Percentiles rank a stretch among this genome's conserved stretches.
Evolutionary conservation across 352 stramenopile species (phyloP).

Genomic region (Phytophthora crassamura): DNA sequence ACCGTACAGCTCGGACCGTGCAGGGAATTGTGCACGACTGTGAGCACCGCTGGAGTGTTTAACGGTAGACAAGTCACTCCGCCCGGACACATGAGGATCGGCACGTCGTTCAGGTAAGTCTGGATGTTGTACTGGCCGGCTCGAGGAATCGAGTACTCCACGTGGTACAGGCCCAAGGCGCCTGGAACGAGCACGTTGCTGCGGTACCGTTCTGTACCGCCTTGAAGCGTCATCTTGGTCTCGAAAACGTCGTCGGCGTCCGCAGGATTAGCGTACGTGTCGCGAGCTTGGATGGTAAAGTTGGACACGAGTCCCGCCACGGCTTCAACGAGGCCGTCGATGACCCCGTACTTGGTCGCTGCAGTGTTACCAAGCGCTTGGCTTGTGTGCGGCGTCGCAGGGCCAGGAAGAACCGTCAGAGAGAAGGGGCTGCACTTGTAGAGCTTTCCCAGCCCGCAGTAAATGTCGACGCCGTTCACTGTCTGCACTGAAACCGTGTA

Average conservation of each 20-base stretch:
- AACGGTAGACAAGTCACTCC: constrained; percentile 56
- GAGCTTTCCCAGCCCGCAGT: constrained; percentile 91
- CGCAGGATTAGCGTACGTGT: constrained; percentile 92
- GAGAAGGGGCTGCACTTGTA: constrained; percentile 96
- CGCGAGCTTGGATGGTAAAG: constrained; percentile 96
- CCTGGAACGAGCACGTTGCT: constrained; percentile 69
- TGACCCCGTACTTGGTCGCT: constrained; percentile 57
- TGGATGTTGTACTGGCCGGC: constrained; percentile 89
- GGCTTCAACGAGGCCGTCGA: constrained; percentile 92
- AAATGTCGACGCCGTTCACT: constrained; percentile 93
- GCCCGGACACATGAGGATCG: constrained; percentile 91
- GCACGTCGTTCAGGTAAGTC: constrained; percentile 81
- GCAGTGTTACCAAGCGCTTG: constrained; percentile 82
- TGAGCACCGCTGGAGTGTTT: constrained; percentile 65
- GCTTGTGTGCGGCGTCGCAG: constrained; percentile 89
- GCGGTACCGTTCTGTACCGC: constrained; percentile 83
- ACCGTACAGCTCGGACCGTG: constrained; percentile 91
- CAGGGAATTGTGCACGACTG: constrained; percentile 90
- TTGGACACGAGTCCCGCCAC: constrained; percentile 92
- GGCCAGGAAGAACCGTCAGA: constrained; percentile 87
- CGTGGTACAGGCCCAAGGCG: constrained; percentile 86
- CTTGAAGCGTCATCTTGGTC: constrained; percentile 83
- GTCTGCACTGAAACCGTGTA: constrained; percentile 94
- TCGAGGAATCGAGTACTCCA: constrained; percentile 94
- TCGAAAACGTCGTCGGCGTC: constrained; percentile 60